A percentile compares a stretch with the other conserved stretches of the same genome.
These are phyloP conservation scores for Ophiostoma novo-ulmi DNA, from an alignment of 2,329 filamentous ascomycete genomes.

Conservation along the genomic window DNA sequence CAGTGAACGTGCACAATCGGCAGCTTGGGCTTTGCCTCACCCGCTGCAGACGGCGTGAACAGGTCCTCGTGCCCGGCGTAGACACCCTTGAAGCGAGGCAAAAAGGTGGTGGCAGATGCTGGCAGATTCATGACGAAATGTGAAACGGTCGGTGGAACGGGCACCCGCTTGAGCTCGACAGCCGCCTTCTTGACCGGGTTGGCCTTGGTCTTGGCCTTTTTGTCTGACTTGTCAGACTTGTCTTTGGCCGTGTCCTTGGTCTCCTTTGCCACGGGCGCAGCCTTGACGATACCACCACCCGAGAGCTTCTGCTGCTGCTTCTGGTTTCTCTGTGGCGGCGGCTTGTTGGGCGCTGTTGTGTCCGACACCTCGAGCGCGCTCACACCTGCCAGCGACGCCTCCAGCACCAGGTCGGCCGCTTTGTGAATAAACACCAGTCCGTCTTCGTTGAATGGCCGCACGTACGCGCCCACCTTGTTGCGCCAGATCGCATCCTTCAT, in stretches of 20 bases:
- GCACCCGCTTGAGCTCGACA: slow-evolving; percentile 31
- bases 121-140: slow-evolving; percentile 99
- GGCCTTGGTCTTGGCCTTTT: slow-evolving; percentile 24
- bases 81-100: slow-evolving; percentile 68
- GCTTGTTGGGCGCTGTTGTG: slow-evolving; percentile 26
- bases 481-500: slow-evolving; percentile 63
- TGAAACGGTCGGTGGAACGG: slow-evolving; percentile 69
- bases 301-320: slow-evolving; percentile 13
- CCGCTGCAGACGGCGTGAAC: slow-evolving; percentile 40
- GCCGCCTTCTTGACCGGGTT: slow-evolving; percentile 2
- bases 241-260: not conserved
- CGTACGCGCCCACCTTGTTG: slow-evolving; percentile 77
- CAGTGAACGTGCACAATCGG: slow-evolving; percentile 92
- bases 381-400: slow-evolving; percentile 47
- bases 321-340: slow-evolving; percentile 13
- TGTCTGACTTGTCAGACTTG: not conserved
- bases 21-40: slow-evolving; percentile 42
- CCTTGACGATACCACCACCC: not conserved
- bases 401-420: slow-evolving; percentile 57
- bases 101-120: slow-evolving; percentile 79
- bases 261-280: not conserved
- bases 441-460: slow-evolving; percentile 75
- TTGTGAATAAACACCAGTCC: slow-evolving; percentile 73
- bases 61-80: slow-evolving; percentile 66
- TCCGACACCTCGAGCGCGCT: slow-evolving; percentile 29